These are phyloP conservation scores for Lomentospora prolificans DNA, from an alignment of 2,329 filamentous ascomycete species.

Conservation along the genomic window DNA sequence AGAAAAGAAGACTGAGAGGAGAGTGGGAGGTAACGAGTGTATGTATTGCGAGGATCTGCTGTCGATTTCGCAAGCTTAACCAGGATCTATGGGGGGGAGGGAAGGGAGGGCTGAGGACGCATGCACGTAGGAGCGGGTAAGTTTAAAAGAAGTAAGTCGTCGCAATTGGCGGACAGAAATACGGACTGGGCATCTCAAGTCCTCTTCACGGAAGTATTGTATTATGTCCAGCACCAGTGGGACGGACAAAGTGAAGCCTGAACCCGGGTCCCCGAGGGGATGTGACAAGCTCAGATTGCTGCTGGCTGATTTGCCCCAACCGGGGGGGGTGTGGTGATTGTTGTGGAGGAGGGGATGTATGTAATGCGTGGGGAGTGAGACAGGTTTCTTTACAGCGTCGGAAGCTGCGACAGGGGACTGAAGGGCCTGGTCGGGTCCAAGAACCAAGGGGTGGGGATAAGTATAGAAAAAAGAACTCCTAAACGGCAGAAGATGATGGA, in stretches of 20 bases:
- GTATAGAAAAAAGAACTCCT: constrained; percentile 2
- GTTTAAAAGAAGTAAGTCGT: background rate
- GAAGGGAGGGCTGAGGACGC: background rate
- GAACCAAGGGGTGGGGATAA: background rate
- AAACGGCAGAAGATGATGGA: too few relatives aligned
- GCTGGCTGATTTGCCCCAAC: too few relatives aligned
- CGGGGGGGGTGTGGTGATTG: background rate
- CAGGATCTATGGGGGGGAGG: background rate
- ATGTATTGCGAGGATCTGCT: background rate
- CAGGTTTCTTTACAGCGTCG: background rate
- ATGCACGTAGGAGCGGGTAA: background rate
- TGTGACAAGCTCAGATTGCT: background rate
- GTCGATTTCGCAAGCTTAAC: background rate
- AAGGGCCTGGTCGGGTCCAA: background rate
- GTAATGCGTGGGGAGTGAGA: constrained; percentile 2
- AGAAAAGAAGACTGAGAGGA: background rate
- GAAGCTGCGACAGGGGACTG: background rate
- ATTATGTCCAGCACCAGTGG: background rate
- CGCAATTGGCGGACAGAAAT: background rate
- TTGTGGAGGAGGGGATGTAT: background rate
- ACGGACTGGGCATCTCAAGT: background rate
- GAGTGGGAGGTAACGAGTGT: background rate
- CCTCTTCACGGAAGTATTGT: background rate
- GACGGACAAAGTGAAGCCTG: background rate
- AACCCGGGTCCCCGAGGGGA: background rate